Evolutionary conservation across 257 asterid genomes (phyloP), one percentile per base, ranked within the genome.

Genomic region (Ballota nigra): DNA sequence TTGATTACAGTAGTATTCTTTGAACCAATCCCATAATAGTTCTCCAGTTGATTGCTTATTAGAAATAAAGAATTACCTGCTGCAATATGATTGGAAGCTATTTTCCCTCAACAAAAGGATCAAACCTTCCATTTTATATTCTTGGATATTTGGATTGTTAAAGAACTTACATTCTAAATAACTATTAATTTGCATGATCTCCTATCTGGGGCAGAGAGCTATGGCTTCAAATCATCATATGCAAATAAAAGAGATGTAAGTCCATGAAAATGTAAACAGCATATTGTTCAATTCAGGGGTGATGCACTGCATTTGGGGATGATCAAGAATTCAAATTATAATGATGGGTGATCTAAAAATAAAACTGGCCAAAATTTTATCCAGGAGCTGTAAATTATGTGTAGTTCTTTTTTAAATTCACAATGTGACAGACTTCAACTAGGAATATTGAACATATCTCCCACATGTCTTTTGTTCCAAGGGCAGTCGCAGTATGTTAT

Each of bases 1-100:
- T 19, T 52, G 53, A 16, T 43, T 51, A 76, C 22, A 15, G 20
- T 22, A 47, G 61, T 51, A 55, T 40, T 52, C 4, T 66, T 58
- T 57, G 56, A 23, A 45, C 64, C 63, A 70, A 51, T 24, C 31
- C 43, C 40, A 13, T 41, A n/a, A n/a, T n/a, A 9, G 62, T 43
- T 57, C 49, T 65, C 61, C 43, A 52, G 8, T 47, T 40, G 4
- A 16, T 65, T 55, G 40, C 56, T 69, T 52, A 40, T 69, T 52
- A 38, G 53, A 61, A n/a, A 56, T 69, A 8, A 23, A 61, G 23
- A 22, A 59, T 36, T 51, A 5, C 24, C 15, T 51, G 57, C 57
- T 16, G 57, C 57, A 51, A 51, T 47, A 47, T 47, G 56, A 47
- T 47, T 8, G 16, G 56, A 47, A n/a, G 2, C 56, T 47, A 47